A percentile compares a stretch with the other conserved stretches of the same genome.
Evolutionary conservation across 768 basidiomycete genomes (phyloP).

Genomic region (Mycena vulgaris): DNA sequence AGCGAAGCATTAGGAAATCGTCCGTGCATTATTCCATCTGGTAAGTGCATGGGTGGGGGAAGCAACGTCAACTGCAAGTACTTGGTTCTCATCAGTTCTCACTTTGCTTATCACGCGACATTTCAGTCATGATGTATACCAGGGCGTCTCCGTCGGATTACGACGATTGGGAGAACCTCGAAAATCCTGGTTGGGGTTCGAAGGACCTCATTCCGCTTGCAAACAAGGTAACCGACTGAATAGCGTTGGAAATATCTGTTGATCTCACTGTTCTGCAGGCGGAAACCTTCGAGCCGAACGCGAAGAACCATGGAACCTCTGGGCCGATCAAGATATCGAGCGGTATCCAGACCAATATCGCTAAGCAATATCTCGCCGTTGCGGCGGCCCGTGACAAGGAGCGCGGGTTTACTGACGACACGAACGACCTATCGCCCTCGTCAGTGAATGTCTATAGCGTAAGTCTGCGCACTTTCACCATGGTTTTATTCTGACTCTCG

Average conservation of each 20-base stretch:
- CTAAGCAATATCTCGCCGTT: conserved; percentile 62
- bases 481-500: background rate
- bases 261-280: conserved; percentile 46
- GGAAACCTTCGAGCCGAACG: conserved; percentile 55
- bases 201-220: conserved; percentile 70
- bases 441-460: conserved; percentile 66
- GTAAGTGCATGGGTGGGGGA: conserved; percentile 73
- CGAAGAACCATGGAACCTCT: conserved; percentile 62
- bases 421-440: conserved; percentile 58
- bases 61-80: conserved; percentile 72
- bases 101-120: background rate
- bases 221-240: conserved; percentile 60
- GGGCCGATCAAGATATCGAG: conserved; percentile 69
- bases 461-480: conserved; percentile 37
- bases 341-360: conserved; percentile 56
- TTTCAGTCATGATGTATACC: conserved; percentile 66
- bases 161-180: conserved; percentile 71
- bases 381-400: conserved; percentile 64
- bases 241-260: background rate
- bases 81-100: background rate
- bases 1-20: conserved; percentile 62
- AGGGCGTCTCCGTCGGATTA: conserved; percentile 76
- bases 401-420: conserved; percentile 61
- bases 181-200: conserved; percentile 75
- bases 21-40: conserved; percentile 57